Conservation (phyloP, 106 monocot genomes). For the Allium fistulosum region DNA sequence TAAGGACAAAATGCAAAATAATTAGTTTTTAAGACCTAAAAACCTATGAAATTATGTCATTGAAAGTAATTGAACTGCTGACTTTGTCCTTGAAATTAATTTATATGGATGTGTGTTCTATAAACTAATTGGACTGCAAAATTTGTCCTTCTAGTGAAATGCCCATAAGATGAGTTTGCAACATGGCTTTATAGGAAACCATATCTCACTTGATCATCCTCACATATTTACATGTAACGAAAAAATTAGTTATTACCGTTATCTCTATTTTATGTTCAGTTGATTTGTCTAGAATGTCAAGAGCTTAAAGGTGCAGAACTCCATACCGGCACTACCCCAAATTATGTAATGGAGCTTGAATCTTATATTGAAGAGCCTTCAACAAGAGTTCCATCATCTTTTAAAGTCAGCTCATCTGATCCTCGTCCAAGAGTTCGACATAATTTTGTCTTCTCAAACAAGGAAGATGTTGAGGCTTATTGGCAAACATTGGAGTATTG, state of each 20-base stretch:
- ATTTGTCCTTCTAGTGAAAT: too few relatives aligned
- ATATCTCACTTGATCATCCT: too few relatives aligned
- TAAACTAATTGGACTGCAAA: too few relatives aligned
- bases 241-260: constrained; percentile 2
- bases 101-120: too few relatives aligned
- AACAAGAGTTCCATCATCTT: constrained; percentile 33
- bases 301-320: constrained; percentile 17
- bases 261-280: constrained; percentile 19
- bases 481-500: constrained; percentile 88
- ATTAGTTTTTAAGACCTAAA: too few relatives aligned
- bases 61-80: too few relatives aligned
- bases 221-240: neutral
- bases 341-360: constrained; percentile 70
- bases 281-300: constrained; percentile 54
- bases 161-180: too few relatives aligned
- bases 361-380: constrained; percentile 81
- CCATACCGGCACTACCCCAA: constrained; percentile 25
- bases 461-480: constrained; percentile 62
- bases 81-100: too few relatives aligned
- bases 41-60: too few relatives aligned
- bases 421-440: constrained; percentile 46
- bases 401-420: constrained; percentile 17
- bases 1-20: too few relatives aligned
- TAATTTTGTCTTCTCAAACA: constrained; percentile 60
- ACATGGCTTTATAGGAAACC: too few relatives aligned